Evolutionary conservation across 768 basidiomycete genomes (phyloP).

Genomic region (Pleurotus cornucopiae): DNA sequence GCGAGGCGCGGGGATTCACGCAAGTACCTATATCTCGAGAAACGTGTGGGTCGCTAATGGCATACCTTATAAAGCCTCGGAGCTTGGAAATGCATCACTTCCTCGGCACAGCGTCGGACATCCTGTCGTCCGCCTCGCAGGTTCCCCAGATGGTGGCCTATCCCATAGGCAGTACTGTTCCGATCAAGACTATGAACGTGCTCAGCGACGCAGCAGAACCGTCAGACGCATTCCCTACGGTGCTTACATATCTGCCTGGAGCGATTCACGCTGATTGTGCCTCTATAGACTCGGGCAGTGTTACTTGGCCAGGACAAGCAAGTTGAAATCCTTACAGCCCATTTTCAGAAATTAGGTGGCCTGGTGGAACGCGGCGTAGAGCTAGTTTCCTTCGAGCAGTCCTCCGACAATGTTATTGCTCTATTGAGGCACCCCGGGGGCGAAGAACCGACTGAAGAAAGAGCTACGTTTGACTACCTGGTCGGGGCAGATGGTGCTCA

Average conservation of each 20-base stretch:
- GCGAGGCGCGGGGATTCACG: slow-evolving; percentile 36
- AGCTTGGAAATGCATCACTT: neutral
- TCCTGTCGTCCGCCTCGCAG: neutral
- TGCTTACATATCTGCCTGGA: neutral
- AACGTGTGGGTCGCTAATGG: neutral
- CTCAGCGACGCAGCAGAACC: neutral
- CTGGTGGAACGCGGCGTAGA: slow-evolving; percentile 32
- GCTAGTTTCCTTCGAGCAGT: slow-evolving; percentile 28
- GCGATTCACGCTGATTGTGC: neutral
- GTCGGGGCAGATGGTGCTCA: slow-evolving; percentile 40
- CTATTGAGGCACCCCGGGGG: slow-evolving; percentile 18
- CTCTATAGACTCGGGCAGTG: slow-evolving; percentile 15
- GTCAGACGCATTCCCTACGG: neutral
- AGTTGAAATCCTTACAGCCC: slow-evolving; percentile 27
- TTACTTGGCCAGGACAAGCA: slow-evolving; percentile 20
- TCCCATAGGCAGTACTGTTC: neutral
- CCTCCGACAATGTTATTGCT: slow-evolving; percentile 23
- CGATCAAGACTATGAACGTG: neutral
- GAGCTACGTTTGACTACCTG: slow-evolving; percentile 24
- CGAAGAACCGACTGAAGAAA: slow-evolving; percentile 21
- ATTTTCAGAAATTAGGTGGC: slow-evolving; percentile 18
- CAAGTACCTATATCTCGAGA: slow-evolving; percentile 9
- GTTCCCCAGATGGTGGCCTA: neutral
- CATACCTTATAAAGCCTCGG: neutral
- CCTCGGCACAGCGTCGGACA: neutral